Percentiles rank a stretch among this genome's conserved stretches.
phyloP scores from a whole-genome alignment of 2,329 filamentous ascomycete species.

The Huntiella savannae region DNA sequence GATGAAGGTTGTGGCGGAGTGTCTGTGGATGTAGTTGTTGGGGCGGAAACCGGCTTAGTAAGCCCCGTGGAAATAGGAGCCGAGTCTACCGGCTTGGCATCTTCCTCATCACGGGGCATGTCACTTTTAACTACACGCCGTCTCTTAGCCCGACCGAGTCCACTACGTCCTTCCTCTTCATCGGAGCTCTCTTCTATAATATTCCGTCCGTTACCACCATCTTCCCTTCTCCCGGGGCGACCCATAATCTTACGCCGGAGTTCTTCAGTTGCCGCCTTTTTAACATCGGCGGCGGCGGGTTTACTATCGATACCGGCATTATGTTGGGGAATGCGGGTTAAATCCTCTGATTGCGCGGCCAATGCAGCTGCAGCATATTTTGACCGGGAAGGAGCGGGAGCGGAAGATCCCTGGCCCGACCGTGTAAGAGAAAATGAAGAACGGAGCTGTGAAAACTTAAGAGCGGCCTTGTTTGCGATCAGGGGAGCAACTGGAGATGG shows the following conservation, averaged over 20 bases:
- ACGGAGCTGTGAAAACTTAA: conserved; percentile 6
- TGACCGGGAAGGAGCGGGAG: not conserved
- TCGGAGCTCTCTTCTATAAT: conserved; percentile 8
- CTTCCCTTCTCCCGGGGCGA: conserved; percentile 2
- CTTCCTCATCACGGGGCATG: no score
- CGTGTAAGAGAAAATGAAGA: conserved; percentile 1
- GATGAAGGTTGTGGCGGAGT: not conserved
- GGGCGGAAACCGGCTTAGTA: no score
- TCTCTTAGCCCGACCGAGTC: conserved; percentile 8
- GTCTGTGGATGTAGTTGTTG: no score
- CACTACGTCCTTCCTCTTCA: conserved; percentile 10
- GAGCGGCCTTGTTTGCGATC: conserved; percentile 18
- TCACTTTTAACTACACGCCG: not conserved
- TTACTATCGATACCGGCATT: conserved; percentile 9
- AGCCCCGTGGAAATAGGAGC: no score
- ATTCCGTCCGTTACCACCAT: not conserved
- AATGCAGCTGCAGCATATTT: conserved; percentile 6
- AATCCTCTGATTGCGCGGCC: conserved; percentile 6
- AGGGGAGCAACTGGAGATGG: conserved; percentile 62
- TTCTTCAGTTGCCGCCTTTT: conserved; percentile 7
- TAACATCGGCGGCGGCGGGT: not conserved
- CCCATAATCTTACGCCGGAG: conserved; percentile 10
- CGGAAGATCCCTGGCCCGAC: not conserved
- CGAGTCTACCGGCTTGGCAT: no score
- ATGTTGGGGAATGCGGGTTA: conserved; percentile 6